Percentiles rank a stretch among this genome's conserved stretches.
phyloP scores from a whole-genome alignment of 495 filamentous ascomycete genomes.

The Sordaria brevicollis region DNA sequence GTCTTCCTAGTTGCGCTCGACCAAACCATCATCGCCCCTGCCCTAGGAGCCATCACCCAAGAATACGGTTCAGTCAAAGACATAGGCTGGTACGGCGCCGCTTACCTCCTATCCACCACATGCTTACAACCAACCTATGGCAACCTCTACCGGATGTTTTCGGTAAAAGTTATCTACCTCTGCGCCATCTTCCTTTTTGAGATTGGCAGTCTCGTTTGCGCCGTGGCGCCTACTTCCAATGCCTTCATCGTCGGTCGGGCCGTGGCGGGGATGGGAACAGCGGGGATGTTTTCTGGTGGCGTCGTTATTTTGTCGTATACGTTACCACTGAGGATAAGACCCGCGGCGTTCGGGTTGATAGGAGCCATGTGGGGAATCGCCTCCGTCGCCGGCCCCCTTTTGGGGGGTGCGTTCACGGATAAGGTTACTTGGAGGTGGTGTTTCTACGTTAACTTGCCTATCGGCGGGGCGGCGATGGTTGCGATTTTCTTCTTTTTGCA shows the following conservation, averaged over 20 bases:
- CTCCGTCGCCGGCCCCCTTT: slow-evolving; percentile 27
- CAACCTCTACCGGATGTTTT: slow-evolving; percentile 44
- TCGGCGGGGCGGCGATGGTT: slow-evolving; percentile 47
- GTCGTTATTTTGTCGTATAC: slow-evolving; percentile 58
- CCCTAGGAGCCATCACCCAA: slow-evolving; percentile 40
- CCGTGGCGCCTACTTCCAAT: slow-evolving; percentile 36
- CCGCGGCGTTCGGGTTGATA: slow-evolving; percentile 66
- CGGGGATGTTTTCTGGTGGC: slow-evolving; percentile 41
- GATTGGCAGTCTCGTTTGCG: slow-evolving; percentile 41
- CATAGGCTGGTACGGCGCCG: slow-evolving; percentile 45
- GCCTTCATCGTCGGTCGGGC: slow-evolving; percentile 46
- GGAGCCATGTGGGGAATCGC: slow-evolving; percentile 80
- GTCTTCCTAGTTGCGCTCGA: slow-evolving; percentile 56
- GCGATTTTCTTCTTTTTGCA: slow-evolving; percentile 45
- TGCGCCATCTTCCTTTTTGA: slow-evolving; percentile 37
- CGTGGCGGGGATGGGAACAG: slow-evolving; percentile 41
- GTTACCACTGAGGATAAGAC: slow-evolving; percentile 59
- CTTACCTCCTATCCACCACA: slow-evolving; percentile 45
- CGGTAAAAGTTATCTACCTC: slow-evolving; percentile 40
- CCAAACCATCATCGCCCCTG: slow-evolving; percentile 52
- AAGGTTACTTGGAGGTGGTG: slow-evolving; percentile 44
- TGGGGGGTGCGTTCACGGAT: slow-evolving; percentile 41
- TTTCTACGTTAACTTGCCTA: slow-evolving; percentile 52
- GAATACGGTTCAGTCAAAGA: slow-evolving; percentile 34
- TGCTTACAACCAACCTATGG: slow-evolving; percentile 44